Base-by-base conservation (phyloP, 768 basidiomycete species). In the Lactarius trivialis region DNA sequence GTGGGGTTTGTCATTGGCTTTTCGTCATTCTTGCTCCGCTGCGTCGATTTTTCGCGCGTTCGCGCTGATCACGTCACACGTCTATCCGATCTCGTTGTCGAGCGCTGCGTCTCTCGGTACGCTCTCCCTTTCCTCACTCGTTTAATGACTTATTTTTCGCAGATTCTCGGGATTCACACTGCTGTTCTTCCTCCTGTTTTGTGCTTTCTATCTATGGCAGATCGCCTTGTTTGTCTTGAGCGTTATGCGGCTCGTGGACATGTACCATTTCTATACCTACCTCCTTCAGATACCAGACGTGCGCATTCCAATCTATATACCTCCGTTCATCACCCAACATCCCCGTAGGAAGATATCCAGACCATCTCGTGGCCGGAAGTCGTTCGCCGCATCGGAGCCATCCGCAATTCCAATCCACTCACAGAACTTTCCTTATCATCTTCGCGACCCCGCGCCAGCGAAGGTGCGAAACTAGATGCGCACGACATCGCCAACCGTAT, bases 401-500 rank as follows among this genome's bases (percentile, higher is more conserved):
- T 99, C 56, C 85, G 95, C 24, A 89, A 97, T 71, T 86, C 93
- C 57, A 98, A 98, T 71, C 94, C 95, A 2, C 79, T 93, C 28
- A 96, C 95, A 0, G 93, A 92, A 3, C 78, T 93, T 5, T 90
- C 91, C 0, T 89, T 87, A 4, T 78, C 81, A 7, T 67, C 76
- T 62, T 73, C 78, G 4, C 76, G 78, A 54, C 76, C 78, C 0
- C 82, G 84, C 66, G 82, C 87, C 65, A 82, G 86, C 4, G 80
- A 86, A 11, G 86, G 84, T 1, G 91, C 93, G 52, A 91, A 91
- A 71, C 83, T 99, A 7, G 97, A 99, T 68, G 97, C 96, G 2
- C 97, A 99, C 71, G 96, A 98, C 74, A 85, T 98, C 57, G 96
- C 96, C 4, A 98, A 98, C 72, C 88, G 97, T 56, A 98, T 99